Base-by-base conservation (phyloP, 2,329 filamentous ascomycete genomes). In the Fusarium sarcochroum region DNA sequence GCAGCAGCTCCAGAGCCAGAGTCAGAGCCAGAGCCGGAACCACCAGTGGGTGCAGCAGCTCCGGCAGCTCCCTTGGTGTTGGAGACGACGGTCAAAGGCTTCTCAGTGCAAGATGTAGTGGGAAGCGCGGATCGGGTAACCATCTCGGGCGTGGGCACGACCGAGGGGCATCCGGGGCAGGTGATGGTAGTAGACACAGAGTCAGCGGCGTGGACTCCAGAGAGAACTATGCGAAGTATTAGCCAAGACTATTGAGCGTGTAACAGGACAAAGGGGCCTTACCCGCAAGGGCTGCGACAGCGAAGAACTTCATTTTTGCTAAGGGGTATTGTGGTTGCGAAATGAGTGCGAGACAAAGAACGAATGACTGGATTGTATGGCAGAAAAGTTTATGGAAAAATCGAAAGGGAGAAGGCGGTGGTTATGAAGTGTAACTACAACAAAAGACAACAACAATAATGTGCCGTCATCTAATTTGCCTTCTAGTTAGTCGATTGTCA, bases 251-350 rank as follows among this genome's bases (percentile, higher is more conserved):
- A 7, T 8, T 3, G 10, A 11, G 2, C n/a, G 7, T n/a, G 3
- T 14, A 30, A 30, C 10, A 30, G 27, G 10, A 13, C 3, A n/a
- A 34, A 30, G 18, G 10, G 14, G 10, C 13, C 50, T 59, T 70
- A 68, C 68, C 21, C 6, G 68, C 35, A 8, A 70, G 42, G 38
- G 56, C 35, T 9, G 50, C 55, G 32, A 51, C 37, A 17, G 59
- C 13, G 35, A 18, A 46, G 8, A 70, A 66, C 60, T 70, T 68
- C 68, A 70, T 70, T 20, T n/a, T 65, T 61, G 38, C 17, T 34
- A 21, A 38, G 15, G 32, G 23, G 47, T 61, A 55, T 35, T 15
- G 27, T 20, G 27, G 23, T 11, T 44, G 3, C 30, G 40, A 53
- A 61, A 68, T 40, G 54, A 65, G 21, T 70, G 57, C 20, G 35